Evolutionary conservation across 495 filamentous ascomycete genomes (phyloP).

Genomic region (Xylaria curta): DNA sequence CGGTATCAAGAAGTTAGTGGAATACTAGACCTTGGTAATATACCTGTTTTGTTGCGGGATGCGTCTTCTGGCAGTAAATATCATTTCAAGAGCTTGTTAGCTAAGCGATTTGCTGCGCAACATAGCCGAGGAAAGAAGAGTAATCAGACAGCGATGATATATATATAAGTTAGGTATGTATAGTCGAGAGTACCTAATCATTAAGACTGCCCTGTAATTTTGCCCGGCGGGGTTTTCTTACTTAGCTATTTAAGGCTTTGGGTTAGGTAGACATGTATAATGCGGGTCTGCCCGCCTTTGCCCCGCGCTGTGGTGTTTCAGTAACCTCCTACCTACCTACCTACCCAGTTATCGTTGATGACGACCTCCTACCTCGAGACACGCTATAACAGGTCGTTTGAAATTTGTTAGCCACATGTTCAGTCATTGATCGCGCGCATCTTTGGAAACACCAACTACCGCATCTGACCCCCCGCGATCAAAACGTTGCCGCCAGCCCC

Average conservation of each 20-base stretch:
- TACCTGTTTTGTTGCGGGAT: background rate
- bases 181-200: no score
- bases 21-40: slow-evolving; percentile 42
- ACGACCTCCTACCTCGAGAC: background rate
- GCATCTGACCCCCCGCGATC: background rate
- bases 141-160: background rate
- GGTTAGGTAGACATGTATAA: no score
- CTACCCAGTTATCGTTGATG: background rate
- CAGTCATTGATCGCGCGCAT: background rate
- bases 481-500: background rate
- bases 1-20: slow-evolving; percentile 54
- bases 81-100: no score
- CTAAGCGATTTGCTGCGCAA: background rate
- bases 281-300: slow-evolving; percentile 5
- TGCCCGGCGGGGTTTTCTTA: no score
- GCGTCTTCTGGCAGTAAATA: background rate
- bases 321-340: background rate
- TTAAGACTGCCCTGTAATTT: no score
- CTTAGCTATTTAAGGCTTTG: no score
- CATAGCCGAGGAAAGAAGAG: background rate
- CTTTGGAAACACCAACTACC: background rate
- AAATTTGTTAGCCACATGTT: background rate
- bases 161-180: no score
- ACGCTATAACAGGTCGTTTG: background rate
- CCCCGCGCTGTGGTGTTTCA: slow-evolving; percentile 25